These are phyloP conservation scores for Patellaria atrata DNA, from an alignment of 495 filamentous ascomycete genomes.

Conservation along the genomic window DNA sequence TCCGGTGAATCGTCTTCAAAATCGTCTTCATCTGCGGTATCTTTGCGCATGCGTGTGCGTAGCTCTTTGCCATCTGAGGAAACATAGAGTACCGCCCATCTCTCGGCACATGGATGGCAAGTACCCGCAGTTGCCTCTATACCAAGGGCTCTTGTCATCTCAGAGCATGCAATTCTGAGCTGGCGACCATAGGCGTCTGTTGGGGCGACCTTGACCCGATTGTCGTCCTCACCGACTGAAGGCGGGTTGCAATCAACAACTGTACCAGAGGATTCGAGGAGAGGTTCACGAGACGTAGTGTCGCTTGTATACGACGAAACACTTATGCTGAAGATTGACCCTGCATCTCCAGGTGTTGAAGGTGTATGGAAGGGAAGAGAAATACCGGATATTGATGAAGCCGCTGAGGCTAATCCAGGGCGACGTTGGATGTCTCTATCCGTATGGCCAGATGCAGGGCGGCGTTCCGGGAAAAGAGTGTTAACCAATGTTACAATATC, in stretches of 20 bases:
- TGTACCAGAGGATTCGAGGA: conserved; percentile 37
- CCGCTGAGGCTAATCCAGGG: conserved; percentile 41
- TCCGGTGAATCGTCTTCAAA: conserved; percentile 47
- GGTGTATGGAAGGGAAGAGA: conserved; percentile 30
- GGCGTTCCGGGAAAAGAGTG: conserved; percentile 51
- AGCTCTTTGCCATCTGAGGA: conserved; percentile 53
- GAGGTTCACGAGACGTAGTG: conserved; percentile 47
- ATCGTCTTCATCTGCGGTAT: conserved; percentile 49
- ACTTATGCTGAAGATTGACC: conserved; percentile 50
- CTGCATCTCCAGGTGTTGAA: conserved; percentile 20
- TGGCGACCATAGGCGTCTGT: conserved; percentile 30
- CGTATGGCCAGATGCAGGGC: conserved; percentile 35
- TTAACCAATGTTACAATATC: conserved; percentile 58
- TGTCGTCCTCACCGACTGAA: conserved; percentile 6
- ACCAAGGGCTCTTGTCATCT: conserved; percentile 50
- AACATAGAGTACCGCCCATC: conserved; percentile 64
- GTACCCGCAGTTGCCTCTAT: conserved; percentile 43
- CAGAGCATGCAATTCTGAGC: conserved; percentile 42
- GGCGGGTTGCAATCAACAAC: conserved; percentile 3
- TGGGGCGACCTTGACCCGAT: conserved; percentile 13
- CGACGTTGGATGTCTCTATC: conserved; percentile 31
- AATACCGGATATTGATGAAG: conserved; percentile 52
- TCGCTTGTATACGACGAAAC: conserved; percentile 55
- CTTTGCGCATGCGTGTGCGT: conserved; percentile 57
- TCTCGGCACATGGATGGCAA: conserved; percentile 58